These are phyloP conservation scores for Pugionium dolabratum DNA, from an alignment of 345 rosid species.

Conservation along the genomic window DNA sequence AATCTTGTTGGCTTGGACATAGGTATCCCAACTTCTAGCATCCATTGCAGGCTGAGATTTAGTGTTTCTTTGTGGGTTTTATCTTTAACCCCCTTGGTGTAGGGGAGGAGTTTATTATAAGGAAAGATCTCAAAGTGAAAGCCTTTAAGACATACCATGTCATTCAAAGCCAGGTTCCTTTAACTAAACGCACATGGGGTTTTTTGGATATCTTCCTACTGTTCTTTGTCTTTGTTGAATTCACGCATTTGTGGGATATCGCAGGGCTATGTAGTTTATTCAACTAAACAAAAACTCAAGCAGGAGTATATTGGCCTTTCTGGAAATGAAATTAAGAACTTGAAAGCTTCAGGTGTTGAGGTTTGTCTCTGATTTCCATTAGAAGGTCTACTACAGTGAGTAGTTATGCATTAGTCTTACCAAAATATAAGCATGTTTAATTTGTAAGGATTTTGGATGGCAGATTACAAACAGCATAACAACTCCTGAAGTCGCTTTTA, in stretches of 20 bases:
- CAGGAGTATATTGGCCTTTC: conserved; percentile 73
- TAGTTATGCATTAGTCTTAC: conserved; percentile 1
- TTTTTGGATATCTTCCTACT: conserved; percentile 1
- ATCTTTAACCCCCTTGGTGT: conserved; percentile 35
- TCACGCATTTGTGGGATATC: conserved; percentile 14
- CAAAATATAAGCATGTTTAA: conserved; percentile 17
- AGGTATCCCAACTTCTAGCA: conserved; percentile 45
- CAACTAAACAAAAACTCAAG: conserved; percentile 74
- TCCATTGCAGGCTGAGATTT: neutral
- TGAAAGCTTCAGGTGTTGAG: conserved; percentile 86
- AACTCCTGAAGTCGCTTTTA: conserved; percentile 86
- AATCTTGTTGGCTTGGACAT: conserved; percentile 77
- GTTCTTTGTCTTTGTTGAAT: conserved; percentile 15
- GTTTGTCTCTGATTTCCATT: conserved; percentile 45
- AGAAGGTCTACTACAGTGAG: neutral
- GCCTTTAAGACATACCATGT: conserved; percentile 93
- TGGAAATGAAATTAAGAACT: conserved; percentile 65
- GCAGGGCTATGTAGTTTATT: conserved; percentile 89
- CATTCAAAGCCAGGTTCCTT: conserved; percentile 78
- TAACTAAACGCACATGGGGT: neutral
- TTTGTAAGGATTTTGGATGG: conserved; percentile 29
- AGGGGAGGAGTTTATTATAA: conserved; percentile 81
- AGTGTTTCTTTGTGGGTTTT: conserved; percentile 11
- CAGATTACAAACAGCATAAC: conserved; percentile 75
- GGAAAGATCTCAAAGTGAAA: conserved; percentile 82